A percentile compares a stretch with the other conserved stretches of the same genome.
Conservation (phyloP, 202 grass and related monocot genomes). For the Thinopyrum obtusiflorum region DNA sequence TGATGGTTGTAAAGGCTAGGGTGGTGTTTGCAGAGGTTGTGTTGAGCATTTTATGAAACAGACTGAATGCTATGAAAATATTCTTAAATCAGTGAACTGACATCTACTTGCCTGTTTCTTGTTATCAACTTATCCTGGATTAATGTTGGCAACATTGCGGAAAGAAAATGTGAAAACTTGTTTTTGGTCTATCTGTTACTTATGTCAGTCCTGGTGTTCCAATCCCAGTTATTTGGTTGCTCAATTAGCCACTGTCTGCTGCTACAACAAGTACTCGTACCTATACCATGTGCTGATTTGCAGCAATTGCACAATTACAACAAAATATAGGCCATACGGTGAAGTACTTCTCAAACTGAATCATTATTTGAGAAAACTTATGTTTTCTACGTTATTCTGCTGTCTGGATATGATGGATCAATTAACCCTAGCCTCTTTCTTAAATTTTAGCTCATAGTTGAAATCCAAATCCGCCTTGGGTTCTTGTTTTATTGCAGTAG, state of each 20-base stretch:
- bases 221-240: neutral
- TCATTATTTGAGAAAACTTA: neutral
- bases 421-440: neutral
- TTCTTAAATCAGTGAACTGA: neutral
- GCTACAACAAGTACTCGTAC: neutral
- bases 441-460: neutral
- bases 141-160: neutral
- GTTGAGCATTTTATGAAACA: constrained; percentile 2
- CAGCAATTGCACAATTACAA: neutral
- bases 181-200: neutral
- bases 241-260: neutral
- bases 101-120: neutral
- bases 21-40: neutral
- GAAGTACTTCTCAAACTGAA: constrained; percentile 20
- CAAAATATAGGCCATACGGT: neutral
- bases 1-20: neutral
- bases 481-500: constrained; percentile 4
- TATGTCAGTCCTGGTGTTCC: neutral
- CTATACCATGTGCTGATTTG: neutral
- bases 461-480: neutral
- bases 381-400: neutral
- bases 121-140: neutral
- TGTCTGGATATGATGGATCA: neutral
- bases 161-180: neutral
- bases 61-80: constrained; percentile 1